phyloP scores from a whole-genome alignment of 2,329 filamentous ascomycete genomes.

The Alternaria arborescens region DNA sequence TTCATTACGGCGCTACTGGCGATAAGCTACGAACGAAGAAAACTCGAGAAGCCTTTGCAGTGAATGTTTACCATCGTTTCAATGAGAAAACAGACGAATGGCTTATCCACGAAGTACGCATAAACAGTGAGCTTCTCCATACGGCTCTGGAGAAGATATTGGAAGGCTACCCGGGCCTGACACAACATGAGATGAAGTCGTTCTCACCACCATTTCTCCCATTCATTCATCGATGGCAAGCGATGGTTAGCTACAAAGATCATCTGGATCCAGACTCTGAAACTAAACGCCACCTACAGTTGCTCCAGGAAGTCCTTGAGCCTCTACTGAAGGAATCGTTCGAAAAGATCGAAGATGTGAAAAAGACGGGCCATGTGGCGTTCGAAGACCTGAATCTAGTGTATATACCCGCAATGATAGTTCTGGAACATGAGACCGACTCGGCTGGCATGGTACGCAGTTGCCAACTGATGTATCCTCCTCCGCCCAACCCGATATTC shows the following conservation, averaged over 20 bases:
- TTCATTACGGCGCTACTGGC: conserved; percentile 1
- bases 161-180: conserved; percentile 66
- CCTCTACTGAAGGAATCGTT: conserved; percentile 18
- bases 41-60: conserved; percentile 23
- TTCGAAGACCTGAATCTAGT: conserved; percentile 41
- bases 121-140: conserved; percentile 69
- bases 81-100: conserved; percentile 18
- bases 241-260: conserved; percentile 26
- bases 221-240: conserved; percentile 69
- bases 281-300: conserved; percentile 34
- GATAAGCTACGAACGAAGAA: conserved; percentile 21
- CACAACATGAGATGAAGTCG: conserved; percentile 66
- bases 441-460: conserved; percentile 13
- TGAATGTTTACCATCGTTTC: conserved; percentile 15
- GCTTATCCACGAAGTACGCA: conserved; percentile 17
- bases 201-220: conserved; percentile 68
- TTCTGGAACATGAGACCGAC: conserved; percentile 24
- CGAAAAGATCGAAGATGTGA: conserved; percentile 35
- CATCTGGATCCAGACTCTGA: conserved; percentile 6
- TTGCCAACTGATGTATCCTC: conserved; percentile 8
- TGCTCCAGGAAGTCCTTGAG: conserved; percentile 44
- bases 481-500: background rate
- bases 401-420: conserved; percentile 41
- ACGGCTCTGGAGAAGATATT: conserved; percentile 63
- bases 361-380: conserved; percentile 42